Percentiles rank a stretch among this genome's conserved stretches.
These are phyloP conservation scores for Silene noctiflora DNA, from an alignment of 179 eudicot genomes.

Conservation along the genomic window DNA sequence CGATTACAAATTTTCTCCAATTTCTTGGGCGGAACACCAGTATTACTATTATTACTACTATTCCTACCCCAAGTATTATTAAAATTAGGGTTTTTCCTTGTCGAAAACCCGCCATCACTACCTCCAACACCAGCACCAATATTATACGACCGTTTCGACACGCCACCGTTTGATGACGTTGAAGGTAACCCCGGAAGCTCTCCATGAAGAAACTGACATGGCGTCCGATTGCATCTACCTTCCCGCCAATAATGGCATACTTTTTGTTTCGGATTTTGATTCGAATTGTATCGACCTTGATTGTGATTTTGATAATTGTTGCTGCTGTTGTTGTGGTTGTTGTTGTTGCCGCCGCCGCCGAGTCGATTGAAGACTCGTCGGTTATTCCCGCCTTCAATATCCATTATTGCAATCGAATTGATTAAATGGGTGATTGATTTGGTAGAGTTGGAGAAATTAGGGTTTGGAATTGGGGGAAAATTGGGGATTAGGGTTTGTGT, in stretches of 20 bases:
- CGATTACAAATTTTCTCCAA: slow-evolving; percentile 59
- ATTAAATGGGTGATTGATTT: not conserved
- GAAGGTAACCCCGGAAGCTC: slow-evolving; percentile 48
- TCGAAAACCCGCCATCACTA: slow-evolving; percentile 41
- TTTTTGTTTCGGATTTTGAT: slow-evolving; percentile 34
- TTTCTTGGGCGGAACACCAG: slow-evolving; percentile 29
- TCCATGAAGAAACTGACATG: slow-evolving; percentile 62
- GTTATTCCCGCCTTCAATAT: slow-evolving; percentile 42
- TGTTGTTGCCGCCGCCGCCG: slow-evolving; percentile 27
- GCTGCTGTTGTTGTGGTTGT: slow-evolving; percentile 5
- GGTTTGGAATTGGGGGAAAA: not conserved
- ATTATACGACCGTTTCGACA: slow-evolving; percentile 46
- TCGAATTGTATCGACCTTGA: slow-evolving; percentile 12
- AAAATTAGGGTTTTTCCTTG: slow-evolving; percentile 56
- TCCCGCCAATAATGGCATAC: slow-evolving; percentile 72
- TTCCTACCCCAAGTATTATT: slow-evolving; percentile 48
- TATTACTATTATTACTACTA: slow-evolving; percentile 28
- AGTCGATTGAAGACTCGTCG: slow-evolving; percentile 56
- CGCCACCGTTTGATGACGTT: slow-evolving; percentile 34
- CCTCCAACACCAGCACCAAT: slow-evolving; percentile 37
- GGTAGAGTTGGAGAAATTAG: not conserved
- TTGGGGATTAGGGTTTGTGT: slow-evolving; percentile 1
- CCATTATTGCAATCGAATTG: slow-evolving; percentile 23
- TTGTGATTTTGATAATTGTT: slow-evolving; percentile 3
- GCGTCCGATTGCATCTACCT: slow-evolving; percentile 58